Evolutionary conservation across 345 rosid genomes (phyloP).

Genomic region (Heritiera fomes): DNA sequence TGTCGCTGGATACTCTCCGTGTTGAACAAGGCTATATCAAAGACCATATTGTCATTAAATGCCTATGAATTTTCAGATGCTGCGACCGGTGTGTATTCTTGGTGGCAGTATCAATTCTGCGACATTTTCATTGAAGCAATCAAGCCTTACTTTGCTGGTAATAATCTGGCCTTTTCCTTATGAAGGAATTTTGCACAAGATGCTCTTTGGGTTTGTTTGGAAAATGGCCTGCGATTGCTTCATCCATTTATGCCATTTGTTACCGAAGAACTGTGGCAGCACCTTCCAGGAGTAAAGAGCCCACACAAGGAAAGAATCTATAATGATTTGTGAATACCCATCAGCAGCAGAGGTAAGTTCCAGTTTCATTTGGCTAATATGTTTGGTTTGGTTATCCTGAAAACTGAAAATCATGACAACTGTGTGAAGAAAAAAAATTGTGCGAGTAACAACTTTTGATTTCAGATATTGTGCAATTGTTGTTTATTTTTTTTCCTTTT

Average conservation of each 20-base stretch:
- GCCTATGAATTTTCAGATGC: slow-evolving; percentile 83
- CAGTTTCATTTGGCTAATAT: not conserved
- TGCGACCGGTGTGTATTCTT: slow-evolving; percentile 69
- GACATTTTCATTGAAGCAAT: slow-evolving; percentile 90
- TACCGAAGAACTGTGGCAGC: slow-evolving; percentile 96
- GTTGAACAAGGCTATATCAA: slow-evolving; percentile 68
- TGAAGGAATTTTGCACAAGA: slow-evolving; percentile 66
- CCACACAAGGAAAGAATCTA: slow-evolving; percentile 57
- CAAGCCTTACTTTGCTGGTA: slow-evolving; percentile 79
- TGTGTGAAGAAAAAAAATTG: not conserved
- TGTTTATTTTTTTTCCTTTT: not conserved
- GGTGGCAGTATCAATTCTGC: slow-evolving; percentile 99
- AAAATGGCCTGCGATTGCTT: slow-evolving; percentile 82
- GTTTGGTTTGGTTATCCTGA: not conserved
- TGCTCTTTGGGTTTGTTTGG: slow-evolving; percentile 79
- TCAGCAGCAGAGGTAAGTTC: slow-evolving; percentile 57
- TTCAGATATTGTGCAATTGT: not conserved
- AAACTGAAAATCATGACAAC: not conserved
- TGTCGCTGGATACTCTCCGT: slow-evolving; percentile 92
- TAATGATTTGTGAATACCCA: slow-evolving; percentile 81
- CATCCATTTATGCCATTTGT: slow-evolving; percentile 98
- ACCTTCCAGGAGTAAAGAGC: slow-evolving; percentile 59
- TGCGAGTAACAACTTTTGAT: not conserved
- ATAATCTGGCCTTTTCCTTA: slow-evolving; percentile 50
- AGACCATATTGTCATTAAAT: slow-evolving; percentile 55